Evolutionary conservation across 306 rosid species (phyloP).

Genomic region (Abrus pulchellus): DNA sequence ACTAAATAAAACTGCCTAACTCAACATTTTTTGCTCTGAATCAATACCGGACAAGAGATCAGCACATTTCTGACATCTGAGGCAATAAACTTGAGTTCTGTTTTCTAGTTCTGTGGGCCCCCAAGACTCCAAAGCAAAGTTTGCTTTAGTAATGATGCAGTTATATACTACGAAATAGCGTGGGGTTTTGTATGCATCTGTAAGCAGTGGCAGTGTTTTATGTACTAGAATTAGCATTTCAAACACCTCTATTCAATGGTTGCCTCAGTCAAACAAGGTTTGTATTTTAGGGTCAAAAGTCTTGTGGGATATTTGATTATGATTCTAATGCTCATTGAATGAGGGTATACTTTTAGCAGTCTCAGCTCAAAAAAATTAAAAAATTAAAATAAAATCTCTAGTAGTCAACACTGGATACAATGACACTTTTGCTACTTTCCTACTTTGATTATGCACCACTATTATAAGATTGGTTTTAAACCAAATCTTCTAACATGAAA

Average conservation of each 20-base stretch:
- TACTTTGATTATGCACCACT: slow-evolving; percentile 26
- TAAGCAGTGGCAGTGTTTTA: neutral
- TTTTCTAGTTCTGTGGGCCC: neutral
- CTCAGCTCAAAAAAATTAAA: neutral
- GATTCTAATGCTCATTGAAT: neutral
- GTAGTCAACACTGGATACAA: slow-evolving; percentile 4
- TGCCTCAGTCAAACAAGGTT: slow-evolving; percentile 15
- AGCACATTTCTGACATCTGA: neutral
- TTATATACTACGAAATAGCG: slow-evolving; percentile 6
- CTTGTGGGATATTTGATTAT: neutral
- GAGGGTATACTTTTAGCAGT: slow-evolving; percentile 2
- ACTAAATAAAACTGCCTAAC: neutral
- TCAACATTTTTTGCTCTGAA: slow-evolving; percentile 18
- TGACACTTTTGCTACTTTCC: neutral
- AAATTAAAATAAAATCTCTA: no score
- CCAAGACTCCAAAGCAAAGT: no score
- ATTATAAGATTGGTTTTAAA: slow-evolving; percentile 10
- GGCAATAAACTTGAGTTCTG: slow-evolving; percentile 16
- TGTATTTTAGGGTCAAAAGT: slow-evolving; percentile 1
- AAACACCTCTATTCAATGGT: neutral
- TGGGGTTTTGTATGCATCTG: neutral
- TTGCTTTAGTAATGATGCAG: neutral
- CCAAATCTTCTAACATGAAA: slow-evolving; percentile 36
- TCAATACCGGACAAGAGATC: slow-evolving; percentile 15
- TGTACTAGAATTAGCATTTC: neutral